Base-by-base conservation (phyloP, 2,329 filamentous ascomycete species). In the Clonostachys sp. region DNA sequence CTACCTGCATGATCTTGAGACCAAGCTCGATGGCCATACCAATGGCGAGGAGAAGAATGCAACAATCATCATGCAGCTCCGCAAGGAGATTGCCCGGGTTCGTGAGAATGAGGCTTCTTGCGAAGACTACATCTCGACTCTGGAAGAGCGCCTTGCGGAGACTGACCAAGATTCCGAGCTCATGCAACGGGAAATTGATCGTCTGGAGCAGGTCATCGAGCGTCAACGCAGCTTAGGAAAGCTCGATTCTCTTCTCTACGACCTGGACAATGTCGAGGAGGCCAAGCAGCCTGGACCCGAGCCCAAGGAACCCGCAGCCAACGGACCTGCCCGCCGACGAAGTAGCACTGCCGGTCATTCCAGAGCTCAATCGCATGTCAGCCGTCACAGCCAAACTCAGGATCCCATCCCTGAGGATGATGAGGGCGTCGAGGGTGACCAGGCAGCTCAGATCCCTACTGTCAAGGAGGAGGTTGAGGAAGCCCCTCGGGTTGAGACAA, bases 41-140 rank as follows among this genome's bases (percentile, higher is more conserved):
- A 90, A 85, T 12, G 94, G 92, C 16, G 92, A 96, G 60, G 94
- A 97, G 67, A 94, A 91, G 73, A 95, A 94, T 57, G 83, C 89
- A 7, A 84, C 87, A 13, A 86, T 96, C 46, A 86, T 97, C 49
- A 72, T 83, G 45, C 91, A 97, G 62, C 74, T 99, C 46, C 88
- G 91, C 45, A 96, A 95, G 61, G 94, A 99, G 69, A 86, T 99
- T 51, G 77, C 86, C 20, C 86, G 92, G 40, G 81, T 91, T 14
- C 84, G 91, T 44, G 94, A 96, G 59, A 96, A 91, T 56, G 94
- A 99, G 70, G 81, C 86, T 5, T 86, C 87, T 38, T 91, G 86
- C 55, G 94, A 99, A 64, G 94, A 97, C 55, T 99, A 99, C 65
- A 97, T 99, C 46, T 95, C 92, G 1, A 97, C 91, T 0, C 74